Base-by-base conservation (phyloP, 208 protist species). In the Acanthamoeba lenticulata region DNA sequence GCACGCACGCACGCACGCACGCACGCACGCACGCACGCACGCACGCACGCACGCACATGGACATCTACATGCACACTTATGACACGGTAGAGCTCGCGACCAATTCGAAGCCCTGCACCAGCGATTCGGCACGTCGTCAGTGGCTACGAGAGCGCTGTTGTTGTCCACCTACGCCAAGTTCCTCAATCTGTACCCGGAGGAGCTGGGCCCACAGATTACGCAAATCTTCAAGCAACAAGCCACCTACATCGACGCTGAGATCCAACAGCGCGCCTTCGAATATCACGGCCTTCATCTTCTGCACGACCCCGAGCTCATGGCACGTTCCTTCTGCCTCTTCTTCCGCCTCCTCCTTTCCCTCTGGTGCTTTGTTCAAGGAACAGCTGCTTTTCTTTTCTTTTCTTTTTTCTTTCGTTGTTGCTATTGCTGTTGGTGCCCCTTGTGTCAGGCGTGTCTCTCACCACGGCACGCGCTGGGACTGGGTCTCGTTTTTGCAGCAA, bases 201-300 rank as follows among this genome's bases (percentile, higher is more conserved):
- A 98, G 83, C 95, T 94, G 93, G 77, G 96, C 15, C 83, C 72
- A 6, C 94, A 99, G 32, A 97, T 98, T 6, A 97, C 97, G 38
- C 94, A 94, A 36, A 95, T 98, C 7, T 95, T 99, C 89, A 60
- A 95, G 38, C 94, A 96, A 27, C 97, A 97, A 94, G 93, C 90
- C 42, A 94, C 94, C 34, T 97, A 96, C 86, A 98, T 99, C 6
- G 97, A 99, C 95, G 96, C 97, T 7, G 99, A 99, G 94, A 96
- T 99, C 67, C 99, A 99, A 96, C 99, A 99, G 96, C 98, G 99
- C 60, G 98, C 99, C 0, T 96, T 95, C 52, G 99, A 99, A 96
- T 99, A 99, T 96, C 44, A 98, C 15, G 95, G 96, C 13, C 96
- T 99, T 6, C 74, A 91, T 21, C 42, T 49, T 15, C 74, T 95